These are phyloP conservation scores for Eucalyptus erythrocorys DNA, from an alignment of 345 rosid genomes.

Conservation along the genomic window DNA sequence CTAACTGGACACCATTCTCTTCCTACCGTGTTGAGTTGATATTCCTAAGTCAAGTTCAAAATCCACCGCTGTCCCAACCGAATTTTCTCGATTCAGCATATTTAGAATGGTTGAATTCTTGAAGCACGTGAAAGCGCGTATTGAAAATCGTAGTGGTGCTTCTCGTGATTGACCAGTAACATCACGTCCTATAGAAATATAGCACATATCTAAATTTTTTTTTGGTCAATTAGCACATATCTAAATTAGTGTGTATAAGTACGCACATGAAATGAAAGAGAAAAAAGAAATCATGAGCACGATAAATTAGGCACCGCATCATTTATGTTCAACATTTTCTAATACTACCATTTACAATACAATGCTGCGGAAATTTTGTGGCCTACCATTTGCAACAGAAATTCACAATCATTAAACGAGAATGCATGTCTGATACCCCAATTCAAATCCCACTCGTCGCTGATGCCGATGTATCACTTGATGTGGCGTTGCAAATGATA, in stretches of 20 bases:
- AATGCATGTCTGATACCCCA: neutral
- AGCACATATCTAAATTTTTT: neutral
- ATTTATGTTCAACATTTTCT: neutral
- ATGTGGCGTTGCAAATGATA: neutral
- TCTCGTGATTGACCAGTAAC: neutral
- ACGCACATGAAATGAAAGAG: neutral
- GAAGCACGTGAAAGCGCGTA: neutral
- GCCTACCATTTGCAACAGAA: neutral
- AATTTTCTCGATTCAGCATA: neutral
- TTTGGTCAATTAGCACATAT: neutral
- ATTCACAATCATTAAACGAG: neutral
- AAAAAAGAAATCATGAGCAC: neutral
- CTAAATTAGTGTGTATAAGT: neutral
- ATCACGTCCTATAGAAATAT: neutral
- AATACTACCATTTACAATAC: neutral
- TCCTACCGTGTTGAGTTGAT: neutral
- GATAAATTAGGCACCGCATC: neutral
- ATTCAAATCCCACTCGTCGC: neutral
- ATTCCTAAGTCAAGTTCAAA: neutral
- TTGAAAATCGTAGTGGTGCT: fast-evolving
- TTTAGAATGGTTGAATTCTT: neutral
- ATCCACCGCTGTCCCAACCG: neutral
- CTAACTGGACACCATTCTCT: neutral
- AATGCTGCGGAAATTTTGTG: neutral
- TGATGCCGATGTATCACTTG: neutral